These are phyloP conservation scores for Ceratocystis diversiconidia DNA, from an alignment of 2,329 filamentous ascomycete species.

Conservation along the genomic window DNA sequence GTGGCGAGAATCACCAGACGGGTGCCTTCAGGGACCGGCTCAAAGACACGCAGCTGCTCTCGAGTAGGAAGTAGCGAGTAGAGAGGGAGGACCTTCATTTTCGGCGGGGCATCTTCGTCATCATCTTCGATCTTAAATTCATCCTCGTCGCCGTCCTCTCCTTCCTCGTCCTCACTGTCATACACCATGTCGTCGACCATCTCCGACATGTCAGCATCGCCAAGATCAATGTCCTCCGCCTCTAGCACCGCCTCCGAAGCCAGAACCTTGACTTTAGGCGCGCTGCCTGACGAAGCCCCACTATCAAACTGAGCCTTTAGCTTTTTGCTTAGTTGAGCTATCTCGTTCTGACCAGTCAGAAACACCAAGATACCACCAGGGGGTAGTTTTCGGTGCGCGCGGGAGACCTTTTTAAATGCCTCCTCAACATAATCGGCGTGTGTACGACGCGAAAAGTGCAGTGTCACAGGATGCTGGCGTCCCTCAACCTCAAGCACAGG, in stretches of 20 bases:
- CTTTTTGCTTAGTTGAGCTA: slow-evolving; percentile 64
- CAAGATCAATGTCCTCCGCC: slow-evolving; percentile 75
- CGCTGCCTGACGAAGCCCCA: slow-evolving; percentile 40
- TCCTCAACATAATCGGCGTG: slow-evolving; percentile 83
- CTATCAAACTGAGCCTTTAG: slow-evolving; percentile 55
- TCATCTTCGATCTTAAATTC: slow-evolving; percentile 57
- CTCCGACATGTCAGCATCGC: slow-evolving; percentile 44
- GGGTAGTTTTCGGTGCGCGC: slow-evolving; percentile 79
- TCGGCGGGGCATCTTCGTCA: slow-evolving; percentile 39
- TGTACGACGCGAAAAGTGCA: slow-evolving; percentile 76
- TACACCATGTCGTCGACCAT: slow-evolving; percentile 40
- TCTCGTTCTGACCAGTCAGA: slow-evolving; percentile 86
- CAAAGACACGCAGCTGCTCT: slow-evolving; percentile 84
- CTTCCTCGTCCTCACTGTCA: slow-evolving; percentile 44
- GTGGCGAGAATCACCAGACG: slow-evolving; percentile 82
- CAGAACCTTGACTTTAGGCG: slow-evolving; percentile 58
- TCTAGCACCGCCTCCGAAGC: slow-evolving; percentile 67
- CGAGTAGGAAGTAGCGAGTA: slow-evolving; percentile 85
- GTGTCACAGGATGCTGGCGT: slow-evolving; percentile 76
- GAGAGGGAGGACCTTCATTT: slow-evolving; percentile 79
- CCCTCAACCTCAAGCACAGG: slow-evolving; percentile 84
- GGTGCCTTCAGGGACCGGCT: slow-evolving; percentile 66
- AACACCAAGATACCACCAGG: slow-evolving; percentile 88
- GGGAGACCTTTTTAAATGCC: slow-evolving; percentile 70
- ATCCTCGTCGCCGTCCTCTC: slow-evolving; percentile 43